Evolutionary conservation across 129 eudicot genomes (phyloP).

Genomic region (Erigeron canadensis): DNA sequence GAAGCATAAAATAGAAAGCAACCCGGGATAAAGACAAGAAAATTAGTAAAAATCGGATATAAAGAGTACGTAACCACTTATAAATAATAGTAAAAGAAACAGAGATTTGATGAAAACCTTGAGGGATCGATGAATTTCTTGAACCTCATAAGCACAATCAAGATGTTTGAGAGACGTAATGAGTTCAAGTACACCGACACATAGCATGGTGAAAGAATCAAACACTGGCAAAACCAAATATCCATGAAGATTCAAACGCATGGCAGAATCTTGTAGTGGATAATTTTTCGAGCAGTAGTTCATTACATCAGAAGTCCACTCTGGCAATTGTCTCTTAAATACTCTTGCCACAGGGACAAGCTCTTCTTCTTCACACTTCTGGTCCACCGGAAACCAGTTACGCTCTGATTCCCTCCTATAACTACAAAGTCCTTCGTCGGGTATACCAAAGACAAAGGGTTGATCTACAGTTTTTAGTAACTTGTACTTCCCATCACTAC

Average conservation of each 20-base stretch:
- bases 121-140: conserved; percentile 2
- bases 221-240: conserved; percentile 19
- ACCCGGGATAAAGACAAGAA: no score
- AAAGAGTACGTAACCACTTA: no score
- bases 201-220: background rate
- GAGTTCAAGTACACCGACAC: conserved; percentile 21
- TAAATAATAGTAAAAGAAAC: no score
- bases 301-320: conserved; percentile 15
- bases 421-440: background rate
- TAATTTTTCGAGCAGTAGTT: background rate
- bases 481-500: background rate
- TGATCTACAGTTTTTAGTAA: background rate
- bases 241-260: conserved; percentile 19
- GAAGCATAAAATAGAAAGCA: no score
- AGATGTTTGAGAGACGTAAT: conserved; percentile 7
- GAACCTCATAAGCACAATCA: conserved; percentile 19
- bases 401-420: conserved; percentile 8
- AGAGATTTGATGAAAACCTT: conserved; percentile 1
- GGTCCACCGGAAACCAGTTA: background rate
- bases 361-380: background rate
- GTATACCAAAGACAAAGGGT: conserved; percentile 9
- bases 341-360: conserved; percentile 3
- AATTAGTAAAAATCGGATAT: no score
- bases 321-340: conserved; percentile 3
- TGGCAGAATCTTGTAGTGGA: background rate